Percentiles rank a stretch among this genome's conserved stretches.
These are phyloP conservation scores for Penicillium diatomitis DNA, from an alignment of 495 filamentous ascomycete genomes.

Conservation along the genomic window DNA sequence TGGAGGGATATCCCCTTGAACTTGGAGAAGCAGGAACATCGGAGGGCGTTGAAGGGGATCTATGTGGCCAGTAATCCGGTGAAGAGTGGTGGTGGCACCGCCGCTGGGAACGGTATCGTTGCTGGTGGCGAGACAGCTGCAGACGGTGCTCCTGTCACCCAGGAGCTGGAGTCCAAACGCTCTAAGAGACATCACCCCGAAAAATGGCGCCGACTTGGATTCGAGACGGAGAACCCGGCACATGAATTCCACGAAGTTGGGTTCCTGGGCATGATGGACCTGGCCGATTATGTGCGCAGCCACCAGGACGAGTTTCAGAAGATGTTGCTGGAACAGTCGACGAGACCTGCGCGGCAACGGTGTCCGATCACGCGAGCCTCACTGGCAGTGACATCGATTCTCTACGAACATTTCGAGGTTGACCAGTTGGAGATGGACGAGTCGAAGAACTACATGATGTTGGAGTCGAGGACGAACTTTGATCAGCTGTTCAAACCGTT, in stretches of 20 bases:
- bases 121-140: too few relatives aligned
- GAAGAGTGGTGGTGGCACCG: conserved; percentile 23
- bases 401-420: conserved; percentile 94
- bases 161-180: conserved; percentile 14
- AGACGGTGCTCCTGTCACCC: too few relatives aligned
- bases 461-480: conserved; percentile 70
- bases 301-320: conserved; percentile 90
- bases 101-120: conserved; percentile 26
- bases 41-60: conserved; percentile 74
- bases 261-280: conserved; percentile 94
- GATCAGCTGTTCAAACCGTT: conserved; percentile 84
- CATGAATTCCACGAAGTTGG: conserved; percentile 78
- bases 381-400: conserved; percentile 73
- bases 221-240: conserved; percentile 80
- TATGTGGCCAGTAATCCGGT: conserved; percentile 75
- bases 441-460: conserved; percentile 59
- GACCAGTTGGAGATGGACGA: conserved; percentile 82
- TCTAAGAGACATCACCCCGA: conserved; percentile 67
- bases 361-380: conserved; percentile 87
- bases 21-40: conserved; percentile 78
- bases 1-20: conserved; percentile 84
- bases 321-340: conserved; percentile 80
- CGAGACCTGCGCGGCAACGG: conserved; percentile 56
- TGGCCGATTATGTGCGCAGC: conserved; percentile 85
- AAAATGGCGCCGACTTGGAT: conserved; percentile 89